Evolutionary conservation across 1,139 yeast species (phyloP), one percentile per base, ranked within the genome.

Genomic region (Diutina pseudorugosa): DNA sequence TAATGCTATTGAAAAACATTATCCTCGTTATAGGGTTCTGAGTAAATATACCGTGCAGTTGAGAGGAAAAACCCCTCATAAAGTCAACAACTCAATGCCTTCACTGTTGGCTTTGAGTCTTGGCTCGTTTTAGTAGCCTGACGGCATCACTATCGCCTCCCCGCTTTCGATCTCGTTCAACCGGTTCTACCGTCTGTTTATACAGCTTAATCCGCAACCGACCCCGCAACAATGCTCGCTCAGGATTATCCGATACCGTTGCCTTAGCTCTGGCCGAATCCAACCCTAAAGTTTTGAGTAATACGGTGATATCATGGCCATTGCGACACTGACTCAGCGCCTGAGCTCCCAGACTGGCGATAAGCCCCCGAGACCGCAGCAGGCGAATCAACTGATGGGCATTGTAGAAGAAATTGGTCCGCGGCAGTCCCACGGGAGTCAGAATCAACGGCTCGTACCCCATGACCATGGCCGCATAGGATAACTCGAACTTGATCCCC

Each of bases 401-500:
- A 61, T 89, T 91, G 51, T 82, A 75, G 51, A 91, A 82, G 59
- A 85, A 79, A 53, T 79, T 79, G 54, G 79, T 73, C 53, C 91
- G 72, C 41, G 72, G 65, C 43, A 66, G 53, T 3, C 53, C 53
- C 19, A 58, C 59, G 5, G 56, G 51, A 4, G 62, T 56, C 36
- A 30, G 36, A 48, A 64, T 54, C 6, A 61, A 47, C 14, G 57
- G 53, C 50, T 55, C 61, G 62, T 65, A 61, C 56, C 70, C 68
- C 49, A 70, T 62, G 25, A 79, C 67, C 40, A 83, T 69, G 49
- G 80, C 72, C 16, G 80, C 71, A 65, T 93, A 93, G 53, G 82
- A 76, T 14, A 93, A 76, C 64, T 93, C 98, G 58, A 93, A 79
- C 58, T 82, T 82, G 50, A 90, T 77, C 1, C 98, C 98, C 54